phyloP scores from a whole-genome alignment of 352 stramenopile genomes.

The Globisporangium acanthophoron region DNA sequence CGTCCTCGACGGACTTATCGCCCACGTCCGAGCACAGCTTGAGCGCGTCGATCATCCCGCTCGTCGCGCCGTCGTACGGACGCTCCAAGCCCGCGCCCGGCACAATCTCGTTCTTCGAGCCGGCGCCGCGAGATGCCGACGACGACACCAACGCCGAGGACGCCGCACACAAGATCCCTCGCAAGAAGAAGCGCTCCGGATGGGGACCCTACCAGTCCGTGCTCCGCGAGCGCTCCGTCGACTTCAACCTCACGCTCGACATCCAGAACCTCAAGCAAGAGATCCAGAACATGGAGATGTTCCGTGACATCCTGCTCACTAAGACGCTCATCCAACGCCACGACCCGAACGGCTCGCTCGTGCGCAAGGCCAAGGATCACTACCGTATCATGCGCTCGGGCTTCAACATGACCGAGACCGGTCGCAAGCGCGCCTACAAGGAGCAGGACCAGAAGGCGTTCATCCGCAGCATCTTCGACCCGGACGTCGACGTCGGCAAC shows the following conservation, averaged over 20 bases:
- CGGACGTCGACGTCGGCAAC: slow-evolving; percentile 28
- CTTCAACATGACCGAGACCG: slow-evolving; percentile 6
- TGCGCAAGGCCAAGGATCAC: slow-evolving; percentile 19
- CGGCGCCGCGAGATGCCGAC: slow-evolving; percentile 12
- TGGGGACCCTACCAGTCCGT: slow-evolving; percentile 17
- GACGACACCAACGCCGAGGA: slow-evolving; percentile 8
- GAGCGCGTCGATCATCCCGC: slow-evolving; percentile 5
- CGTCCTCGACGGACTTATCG: background rate
- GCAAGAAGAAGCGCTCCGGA: slow-evolving; percentile 7
- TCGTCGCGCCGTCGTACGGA: slow-evolving; percentile 4
- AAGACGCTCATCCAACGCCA: slow-evolving; percentile 19
- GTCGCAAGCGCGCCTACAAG: slow-evolving; percentile 12
- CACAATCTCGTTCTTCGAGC: slow-evolving; percentile 10
- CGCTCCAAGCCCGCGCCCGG: slow-evolving; percentile 1
- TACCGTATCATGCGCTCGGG: slow-evolving; percentile 19
- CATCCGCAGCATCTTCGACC: slow-evolving; percentile 31
- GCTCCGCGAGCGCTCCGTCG: slow-evolving; percentile 21
- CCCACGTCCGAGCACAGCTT: background rate
- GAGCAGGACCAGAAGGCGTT: slow-evolving; percentile 26
- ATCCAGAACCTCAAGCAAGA: slow-evolving; percentile 33
- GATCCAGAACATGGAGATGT: slow-evolving; percentile 23
- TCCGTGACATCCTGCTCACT: slow-evolving; percentile 20
- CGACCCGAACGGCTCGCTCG: slow-evolving; percentile 20
- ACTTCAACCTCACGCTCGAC: slow-evolving; percentile 34
- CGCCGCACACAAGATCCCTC: slow-evolving; percentile 3